Evolutionary conservation across 305 asterid genomes (phyloP).

Genomic region (Plantago lanceolata): DNA sequence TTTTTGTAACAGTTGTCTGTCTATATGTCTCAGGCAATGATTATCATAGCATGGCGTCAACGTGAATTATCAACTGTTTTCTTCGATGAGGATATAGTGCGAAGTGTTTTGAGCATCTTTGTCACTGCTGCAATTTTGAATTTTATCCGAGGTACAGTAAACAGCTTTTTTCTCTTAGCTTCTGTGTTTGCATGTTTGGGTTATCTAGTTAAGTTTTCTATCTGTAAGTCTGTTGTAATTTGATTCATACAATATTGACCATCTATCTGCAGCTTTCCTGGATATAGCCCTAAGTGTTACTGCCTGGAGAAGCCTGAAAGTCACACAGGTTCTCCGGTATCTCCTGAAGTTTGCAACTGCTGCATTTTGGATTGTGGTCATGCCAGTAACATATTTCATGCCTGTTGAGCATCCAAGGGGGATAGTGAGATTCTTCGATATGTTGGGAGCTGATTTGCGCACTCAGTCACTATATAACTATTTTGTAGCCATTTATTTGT

Average conservation of each 20-base stretch:
- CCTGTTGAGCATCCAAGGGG: constrained; percentile 82
- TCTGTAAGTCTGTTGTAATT: constrained; percentile 18
- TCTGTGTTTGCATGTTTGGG: neutral
- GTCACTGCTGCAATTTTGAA: constrained; percentile 88
- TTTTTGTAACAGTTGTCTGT: neutral
- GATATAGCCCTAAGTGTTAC: constrained; percentile 71
- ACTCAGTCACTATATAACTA: constrained; percentile 63
- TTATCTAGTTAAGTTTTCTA: neutral
- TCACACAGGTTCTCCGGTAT: constrained; percentile 75
- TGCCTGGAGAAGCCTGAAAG: constrained; percentile 92
- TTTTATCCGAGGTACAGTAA: constrained; percentile 65
- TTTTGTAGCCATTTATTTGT: constrained; percentile 73
- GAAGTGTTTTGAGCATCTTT: constrained; percentile 81
- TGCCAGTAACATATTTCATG: constrained; percentile 85
- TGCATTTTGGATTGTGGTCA: constrained; percentile 77
- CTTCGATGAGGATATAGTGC: constrained; percentile 61
- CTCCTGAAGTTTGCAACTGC: constrained; percentile 78
- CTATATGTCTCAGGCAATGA: constrained; percentile 70
- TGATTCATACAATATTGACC: constrained; percentile 19
- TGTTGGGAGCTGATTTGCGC: constrained; percentile 71
- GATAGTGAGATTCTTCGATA: constrained; percentile 60
- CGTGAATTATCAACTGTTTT: constrained; percentile 49
- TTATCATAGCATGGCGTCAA: constrained; percentile 91
- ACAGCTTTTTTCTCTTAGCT: constrained; percentile 11
- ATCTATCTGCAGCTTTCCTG: constrained; percentile 69